Conservation (phyloP, 208 protist genomes). For the Leishmania braziliensis region DNA sequence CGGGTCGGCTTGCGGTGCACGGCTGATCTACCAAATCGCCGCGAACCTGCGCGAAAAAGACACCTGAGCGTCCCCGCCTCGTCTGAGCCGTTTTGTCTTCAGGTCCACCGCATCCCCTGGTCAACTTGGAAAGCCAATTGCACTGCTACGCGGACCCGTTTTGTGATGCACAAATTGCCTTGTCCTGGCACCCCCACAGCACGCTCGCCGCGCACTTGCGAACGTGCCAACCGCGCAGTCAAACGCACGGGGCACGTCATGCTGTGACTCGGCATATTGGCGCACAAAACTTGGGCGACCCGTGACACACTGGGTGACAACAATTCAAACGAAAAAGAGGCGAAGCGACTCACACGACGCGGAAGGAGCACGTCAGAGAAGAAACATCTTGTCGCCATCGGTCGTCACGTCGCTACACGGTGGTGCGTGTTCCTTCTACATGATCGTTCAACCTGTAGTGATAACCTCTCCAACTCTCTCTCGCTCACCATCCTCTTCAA, state of each 20-base stretch:
- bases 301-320: neutral
- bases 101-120: neutral
- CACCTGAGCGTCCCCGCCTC: neutral
- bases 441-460: neutral
- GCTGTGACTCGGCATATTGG: slow-evolving; percentile 4
- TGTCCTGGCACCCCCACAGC: neutral
- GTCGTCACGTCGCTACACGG: neutral
- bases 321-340: neutral
- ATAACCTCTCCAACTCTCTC: neutral
- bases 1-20: slow-evolving; percentile 39
- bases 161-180: neutral
- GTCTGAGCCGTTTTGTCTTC: neutral
- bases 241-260: neutral
- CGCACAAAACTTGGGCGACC: neutral
- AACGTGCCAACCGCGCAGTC: neutral
- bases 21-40: slow-evolving; percentile 42
- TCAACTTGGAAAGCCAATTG: too few species aligned
- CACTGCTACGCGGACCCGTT: neutral
- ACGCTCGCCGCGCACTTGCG: neutral
- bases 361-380: neutral
- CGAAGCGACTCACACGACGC: neutral
- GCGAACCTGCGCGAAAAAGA: slow-evolving; percentile 20
- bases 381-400: neutral
- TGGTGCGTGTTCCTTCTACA: neutral
- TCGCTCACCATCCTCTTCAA: neutral